Base-by-base conservation (phyloP, 495 filamentous ascomycete species). In the Hypoxylon crocopeplum region DNA sequence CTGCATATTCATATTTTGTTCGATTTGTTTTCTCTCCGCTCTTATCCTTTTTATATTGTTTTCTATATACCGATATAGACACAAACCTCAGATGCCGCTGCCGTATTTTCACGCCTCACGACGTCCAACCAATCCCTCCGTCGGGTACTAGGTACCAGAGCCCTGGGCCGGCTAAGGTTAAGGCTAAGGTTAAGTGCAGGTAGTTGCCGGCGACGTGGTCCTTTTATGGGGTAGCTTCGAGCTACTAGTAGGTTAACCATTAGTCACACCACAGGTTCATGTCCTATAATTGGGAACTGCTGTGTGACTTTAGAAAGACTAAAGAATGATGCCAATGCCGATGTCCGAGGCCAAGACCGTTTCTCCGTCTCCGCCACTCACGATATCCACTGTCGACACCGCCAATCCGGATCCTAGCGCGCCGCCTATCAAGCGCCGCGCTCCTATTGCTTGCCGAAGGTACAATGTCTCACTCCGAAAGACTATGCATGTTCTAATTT, bases 371-470 rank as follows among this genome's bases (percentile, higher is more conserved):
- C 51, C 55, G 24, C 3, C 24, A 27, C 24, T 8, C 4, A 27
- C 24, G 8, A 27, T 8, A 8, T 8, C 24, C 24, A 48, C 56
- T 48, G 13, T 50, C 59, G 55, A 49, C 54, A 7, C 55, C 44
- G 44, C 21, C 30, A 50, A 21, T 15, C 22, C 55, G 25, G 55
- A 59, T 27, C 38, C 56, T 7, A 56, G 50, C 13, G 47, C 47
- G 29, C 51, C 62, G 42, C 58, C 68, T 12, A 60, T 77, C 58
- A 78, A 78, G 58, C 70, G 75, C 52, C 72, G 77, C 40, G 69
- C 77, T 32, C 75, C 76, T 17, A 78, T 80, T 57, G 77, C 77
- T 56, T 80, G 77, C 56, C 76, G 77, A 66, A 77, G 76, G 77
- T 80, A 67, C 33, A 71, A 61, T 40, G 1, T 48, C 38, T 39